phyloP scores from a whole-genome alignment of 805 yeast genomes.

The Jamesozyma jinghongensis region DNA sequence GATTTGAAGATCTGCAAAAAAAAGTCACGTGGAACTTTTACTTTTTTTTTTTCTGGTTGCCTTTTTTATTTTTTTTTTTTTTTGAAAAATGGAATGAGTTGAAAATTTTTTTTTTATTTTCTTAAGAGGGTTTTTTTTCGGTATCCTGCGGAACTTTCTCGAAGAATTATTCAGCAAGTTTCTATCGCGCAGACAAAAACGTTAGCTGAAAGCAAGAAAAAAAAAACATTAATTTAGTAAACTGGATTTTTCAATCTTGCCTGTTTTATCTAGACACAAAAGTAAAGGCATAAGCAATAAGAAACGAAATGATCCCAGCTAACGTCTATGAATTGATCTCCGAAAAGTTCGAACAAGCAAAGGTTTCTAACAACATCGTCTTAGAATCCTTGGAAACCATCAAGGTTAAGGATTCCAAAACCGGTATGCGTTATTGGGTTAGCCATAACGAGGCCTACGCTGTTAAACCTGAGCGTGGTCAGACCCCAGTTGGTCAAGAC shows the following conservation, averaged over 20 bases:
- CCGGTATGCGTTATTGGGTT: constrained; percentile 27
- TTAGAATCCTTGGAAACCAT: constrained; percentile 41
- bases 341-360: constrained; percentile 25
- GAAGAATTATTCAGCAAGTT: too few relatives aligned
- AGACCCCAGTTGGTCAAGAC: constrained; percentile 34
- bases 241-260: neutral
- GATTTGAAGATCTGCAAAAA: too few relatives aligned
- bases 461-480: constrained; percentile 33
- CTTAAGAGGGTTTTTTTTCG: too few relatives aligned
- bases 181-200: too few relatives aligned
- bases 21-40: too few relatives aligned
- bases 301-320: constrained; percentile 27
- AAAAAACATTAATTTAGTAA: too few relatives aligned
- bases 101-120: too few relatives aligned
- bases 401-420: constrained; percentile 23
- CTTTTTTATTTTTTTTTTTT: too few relatives aligned
- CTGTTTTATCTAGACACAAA: neutral
- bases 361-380: constrained; percentile 31
- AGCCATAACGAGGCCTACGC: constrained; percentile 28
- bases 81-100: too few relatives aligned
- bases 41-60: too few relatives aligned
- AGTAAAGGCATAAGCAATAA: neutral
- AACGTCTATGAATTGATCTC: constrained; percentile 32
- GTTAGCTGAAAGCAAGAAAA: too few relatives aligned
- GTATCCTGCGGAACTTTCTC: too few relatives aligned